Percentiles rank a stretch among this genome's conserved stretches.
phyloP scores from a whole-genome alignment of 2,329 filamentous ascomycete genomes.

The Geosmithia putterillii region DNA sequence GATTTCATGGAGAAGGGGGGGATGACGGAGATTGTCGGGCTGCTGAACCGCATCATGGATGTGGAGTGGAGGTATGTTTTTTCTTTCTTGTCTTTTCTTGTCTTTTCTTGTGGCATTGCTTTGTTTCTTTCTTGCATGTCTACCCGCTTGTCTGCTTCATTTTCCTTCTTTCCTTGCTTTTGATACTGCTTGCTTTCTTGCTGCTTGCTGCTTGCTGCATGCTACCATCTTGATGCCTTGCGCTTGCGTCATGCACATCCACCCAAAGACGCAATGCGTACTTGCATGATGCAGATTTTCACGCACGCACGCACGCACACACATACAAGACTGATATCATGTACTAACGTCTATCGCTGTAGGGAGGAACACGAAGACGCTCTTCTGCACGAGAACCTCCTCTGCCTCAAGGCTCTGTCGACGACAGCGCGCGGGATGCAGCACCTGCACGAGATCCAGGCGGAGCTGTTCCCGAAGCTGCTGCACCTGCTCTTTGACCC shows the following conservation, averaged over 20 bases:
- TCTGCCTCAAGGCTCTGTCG: constrained; percentile 88
- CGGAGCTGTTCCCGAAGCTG: constrained; percentile 72
- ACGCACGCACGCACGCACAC: no score
- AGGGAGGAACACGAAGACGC: constrained; percentile 94
- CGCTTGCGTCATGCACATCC: background rate
- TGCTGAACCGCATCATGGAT: constrained; percentile 85
- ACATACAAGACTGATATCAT: background rate
- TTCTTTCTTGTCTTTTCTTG: constrained; percentile 3
- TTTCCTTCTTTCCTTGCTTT: background rate
- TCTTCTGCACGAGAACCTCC: constrained; percentile 78
- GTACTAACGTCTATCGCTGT: background rate
- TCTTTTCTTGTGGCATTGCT: background rate
- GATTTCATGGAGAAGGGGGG: constrained; percentile 80
- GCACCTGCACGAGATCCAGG: constrained; percentile 69
- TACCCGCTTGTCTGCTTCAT: background rate
- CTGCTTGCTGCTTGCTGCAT: background rate
- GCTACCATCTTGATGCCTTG: background rate
- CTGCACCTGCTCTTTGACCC: constrained; percentile 88
- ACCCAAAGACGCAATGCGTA: background rate
- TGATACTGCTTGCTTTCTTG: background rate
- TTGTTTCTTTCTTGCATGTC: background rate
- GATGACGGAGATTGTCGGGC: constrained; percentile 79
- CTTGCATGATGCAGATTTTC: background rate
- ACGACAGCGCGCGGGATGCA: constrained; percentile 80
- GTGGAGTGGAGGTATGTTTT: constrained; percentile 80